These are phyloP conservation scores for Colletotrichum magnum DNA, from an alignment of 2,329 filamentous ascomycete genomes.

Conservation along the genomic window DNA sequence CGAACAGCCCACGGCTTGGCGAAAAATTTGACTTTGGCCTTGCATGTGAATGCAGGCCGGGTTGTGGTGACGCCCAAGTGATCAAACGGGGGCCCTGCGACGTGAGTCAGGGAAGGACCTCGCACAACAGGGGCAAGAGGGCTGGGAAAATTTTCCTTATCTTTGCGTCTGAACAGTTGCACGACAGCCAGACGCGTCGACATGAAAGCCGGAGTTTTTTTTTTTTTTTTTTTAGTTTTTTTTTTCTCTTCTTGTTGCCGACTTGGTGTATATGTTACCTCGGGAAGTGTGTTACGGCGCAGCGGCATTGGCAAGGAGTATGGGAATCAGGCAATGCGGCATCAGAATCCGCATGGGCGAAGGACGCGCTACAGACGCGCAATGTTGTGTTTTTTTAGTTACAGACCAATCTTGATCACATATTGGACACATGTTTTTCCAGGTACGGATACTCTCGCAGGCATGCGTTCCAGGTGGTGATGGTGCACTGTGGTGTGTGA, in stretches of 20 bases:
- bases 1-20: slow-evolving; percentile 30
- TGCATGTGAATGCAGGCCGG: slow-evolving; percentile 36
- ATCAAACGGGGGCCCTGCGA: slow-evolving; percentile 20
- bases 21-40: slow-evolving; percentile 23
- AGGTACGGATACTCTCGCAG: background rate
- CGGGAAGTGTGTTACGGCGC: slow-evolving; percentile 3
- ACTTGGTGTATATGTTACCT: slow-evolving; percentile 5
- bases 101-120: slow-evolving; percentile 32
- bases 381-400: slow-evolving; percentile 12
- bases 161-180: slow-evolving; percentile 15
- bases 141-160: slow-evolving; percentile 14
- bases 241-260: background rate
- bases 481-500: background rate
- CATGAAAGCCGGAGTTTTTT: slow-evolving; percentile 20
- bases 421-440: slow-evolving; percentile 14
- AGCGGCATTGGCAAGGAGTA: slow-evolving; percentile 31
- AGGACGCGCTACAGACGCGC: slow-evolving; percentile 16
- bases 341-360: slow-evolving; percentile 24
- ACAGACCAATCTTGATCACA: slow-evolving; percentile 31
- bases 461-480: background rate
- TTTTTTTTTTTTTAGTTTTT: background rate
- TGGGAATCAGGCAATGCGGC: slow-evolving; percentile 34
- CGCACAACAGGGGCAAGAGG: slow-evolving; percentile 11
- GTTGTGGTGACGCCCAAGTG: slow-evolving; percentile 33
- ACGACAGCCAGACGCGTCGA: slow-evolving; percentile 15